Evolutionary conservation across 2,329 filamentous ascomycete species (phyloP), one percentile per base, ranked within the genome.

Genomic region (Hymenoscyphus repandus): DNA sequence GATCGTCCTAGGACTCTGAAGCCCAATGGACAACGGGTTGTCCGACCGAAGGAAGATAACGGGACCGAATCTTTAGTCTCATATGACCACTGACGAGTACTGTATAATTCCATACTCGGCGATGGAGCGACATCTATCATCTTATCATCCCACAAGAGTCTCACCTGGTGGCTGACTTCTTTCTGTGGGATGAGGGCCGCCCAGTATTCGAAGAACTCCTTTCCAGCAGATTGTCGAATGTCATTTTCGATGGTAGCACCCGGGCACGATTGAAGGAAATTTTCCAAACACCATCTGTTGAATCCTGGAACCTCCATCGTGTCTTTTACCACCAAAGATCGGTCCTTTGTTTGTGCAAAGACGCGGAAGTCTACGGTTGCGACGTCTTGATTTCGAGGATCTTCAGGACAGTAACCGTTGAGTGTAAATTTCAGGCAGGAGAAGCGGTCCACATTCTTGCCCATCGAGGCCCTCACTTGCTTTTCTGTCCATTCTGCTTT

Each of bases 321-420:
- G 7, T 48, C 46, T 41, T 48, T 48, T 11, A 48, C 30, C 5
- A 48, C 46, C 11, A 48, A 38, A 34, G 46, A 48, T n/a, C 46
- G n/a, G 18, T 48, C 46, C 64, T 52, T 69, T 3, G 77, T 74
- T 57, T 82, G 73, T 0, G 69, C 69, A 56, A 77, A 69, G 43
- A 74, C 64, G 20, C 73, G 58, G 37, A 77, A 68, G 39, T 73
- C 72, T 0, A 77, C 74, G 0, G 75, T 79, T 1, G 74, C 74
- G 0, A 68, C 69, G 22, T 72, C 70, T 31, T 77, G 74, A n/a
- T 67, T 71, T 2, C 58, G 59, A 0, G 73, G 71, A 36, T 76
- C 66, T 1, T 68, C 63, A 0, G 68, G 62, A 1, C 49, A 67
- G 32, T 55, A 69, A 44, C 64, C 76, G 56, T 69, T 74, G 58